Evolutionary conservation across 768 basidiomycete genomes (phyloP), one percentile per base, ranked within the genome.

Genomic region (Filobasidium floriforme): DNA sequence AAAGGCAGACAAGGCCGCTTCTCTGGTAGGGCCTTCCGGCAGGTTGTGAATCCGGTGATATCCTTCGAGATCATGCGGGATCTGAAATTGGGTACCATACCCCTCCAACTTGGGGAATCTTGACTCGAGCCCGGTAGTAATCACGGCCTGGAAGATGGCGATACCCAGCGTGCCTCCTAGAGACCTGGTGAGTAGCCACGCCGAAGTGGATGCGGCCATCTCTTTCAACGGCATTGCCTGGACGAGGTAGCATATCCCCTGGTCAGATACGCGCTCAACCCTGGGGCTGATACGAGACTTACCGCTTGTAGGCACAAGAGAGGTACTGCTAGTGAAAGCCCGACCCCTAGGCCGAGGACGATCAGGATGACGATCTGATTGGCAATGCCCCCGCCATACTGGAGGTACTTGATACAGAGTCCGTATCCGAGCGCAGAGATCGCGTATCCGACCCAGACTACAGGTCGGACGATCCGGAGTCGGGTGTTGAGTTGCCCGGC

Each of bases 141-240:
- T 68, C 6, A 76, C 68, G 1, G 75, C 74, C 29, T 74, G 71
- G 65, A 76, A 77, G 15, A 77, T 62, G 59, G 67, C 61, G 51
- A 66, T 66, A 71, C 75, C 75, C 26, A 75, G 66, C 5, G 72
- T 72, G 9, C 73, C 72, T 14, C 69, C 73, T 14, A 77, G 64
- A 9, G 73, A 71, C 22, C 76, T 43, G 7, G 70, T 62, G 6
- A 77, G 61, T 1, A 76, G 62, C 72, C 72, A 76, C 11, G 71
- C 73, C n/a, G 70, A 70, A 1, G 74, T 77, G 7, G 69, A 61
- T 19, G 75, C 72, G 22, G 75, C 76, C 76, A 77, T 77, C 43
- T 77, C 76, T 60, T 74, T 72, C 10, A 66, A 37, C 1, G 76
- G 76, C 75, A 77, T 76, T 7, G 73, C 63, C 64, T 65, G 55